Conservation (phyloP, 2,329 filamentous ascomycete genomes). For the Trichoderma sp. region DNA sequence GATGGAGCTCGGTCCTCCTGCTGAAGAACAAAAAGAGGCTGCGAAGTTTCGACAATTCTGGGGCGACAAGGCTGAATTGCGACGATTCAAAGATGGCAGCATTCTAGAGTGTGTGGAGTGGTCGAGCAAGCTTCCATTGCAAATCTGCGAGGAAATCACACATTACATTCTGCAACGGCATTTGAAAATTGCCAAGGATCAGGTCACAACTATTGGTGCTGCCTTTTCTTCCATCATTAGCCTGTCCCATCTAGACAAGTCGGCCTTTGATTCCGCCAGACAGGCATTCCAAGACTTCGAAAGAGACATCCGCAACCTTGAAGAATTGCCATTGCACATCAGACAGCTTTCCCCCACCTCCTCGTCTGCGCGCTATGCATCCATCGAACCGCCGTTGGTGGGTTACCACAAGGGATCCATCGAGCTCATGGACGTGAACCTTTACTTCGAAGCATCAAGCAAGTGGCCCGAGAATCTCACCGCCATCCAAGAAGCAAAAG, state of each 20-base stretch:
- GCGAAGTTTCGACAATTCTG: conserved; percentile 84
- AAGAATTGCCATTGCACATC: conserved; percentile 83
- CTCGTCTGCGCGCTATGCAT: conserved; percentile 70
- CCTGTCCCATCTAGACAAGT: conserved; percentile 45
- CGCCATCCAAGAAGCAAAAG: conserved; percentile 90
- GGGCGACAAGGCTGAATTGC: conserved; percentile 88
- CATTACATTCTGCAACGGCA: conserved; percentile 68
- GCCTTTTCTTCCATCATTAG: conserved; percentile 49
- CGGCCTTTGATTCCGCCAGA: conserved; percentile 65
- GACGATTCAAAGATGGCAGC: conserved; percentile 91
- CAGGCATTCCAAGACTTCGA: conserved; percentile 72
- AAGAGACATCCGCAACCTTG: conserved; percentile 69
- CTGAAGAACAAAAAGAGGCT: conserved; percentile 80
- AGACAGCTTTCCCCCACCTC: conserved; percentile 74
- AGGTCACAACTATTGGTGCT: conserved; percentile 50
- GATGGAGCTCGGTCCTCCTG: conserved; percentile 83
- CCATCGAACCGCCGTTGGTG: conserved; percentile 44
- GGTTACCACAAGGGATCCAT: conserved; percentile 42
- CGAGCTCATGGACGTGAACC: conserved; percentile 68
- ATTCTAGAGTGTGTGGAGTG: conserved; percentile 92
- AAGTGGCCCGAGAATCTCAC: conserved; percentile 90
- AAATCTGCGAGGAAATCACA: conserved; percentile 77
- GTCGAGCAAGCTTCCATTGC: conserved; percentile 59
- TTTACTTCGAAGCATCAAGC: conserved; percentile 90
- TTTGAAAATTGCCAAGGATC: conserved; percentile 56